Evolutionary conservation across 2,329 filamentous ascomycete species (phyloP), one percentile per base, ranked within the genome.

Genomic region (Xylogone sp.): DNA sequence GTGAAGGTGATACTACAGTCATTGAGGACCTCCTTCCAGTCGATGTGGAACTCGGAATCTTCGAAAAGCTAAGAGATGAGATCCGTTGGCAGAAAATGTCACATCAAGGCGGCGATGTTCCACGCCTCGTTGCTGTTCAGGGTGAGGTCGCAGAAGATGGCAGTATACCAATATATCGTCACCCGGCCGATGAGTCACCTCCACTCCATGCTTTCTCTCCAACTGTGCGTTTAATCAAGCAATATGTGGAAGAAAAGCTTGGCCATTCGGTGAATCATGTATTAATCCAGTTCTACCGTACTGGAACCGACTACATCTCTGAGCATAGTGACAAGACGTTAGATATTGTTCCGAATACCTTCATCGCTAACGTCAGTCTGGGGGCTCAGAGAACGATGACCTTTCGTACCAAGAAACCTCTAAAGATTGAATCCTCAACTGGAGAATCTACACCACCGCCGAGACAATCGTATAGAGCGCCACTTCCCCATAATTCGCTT

Each of bases 301-400:
- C 81, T 59, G 90, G 93, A 2, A 83, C 82, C 45, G 94, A 99
- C 69, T 90, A 90, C 66, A 99, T 99, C 56, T 94, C 90, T 1
- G 94, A 99, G 66, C 94, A 99, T 65, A 95, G 90, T 39, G 94
- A 99, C 68, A 99, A 99, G 71, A 96, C 93, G 0, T 75, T 99
- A 21, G 94, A 99, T 66, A 94, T 99, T 51, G 84, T 83, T 12
- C 82, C 80, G 21, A 84, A 78, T 3, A 94, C 88, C 21, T 92
- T 79, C 53, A 96, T 99, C 59, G 90, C 92, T 58, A 99, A 97
- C 64, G 83, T 96, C 46, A 96, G 90, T 58, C 79, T 97, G n/a
- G 94, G 94, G 1, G 92, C 93, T 1, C 86, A 95, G 70, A 79
- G 94, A 49, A 92, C 84, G 2, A 97, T 97, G 92, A 79, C 88